A percentile compares a stretch with the other conserved stretches of the same genome.
These are phyloP conservation scores for Lentinus tigrinus DNA, from an alignment of 768 basidiomycete species.

Conservation along the genomic window DNA sequence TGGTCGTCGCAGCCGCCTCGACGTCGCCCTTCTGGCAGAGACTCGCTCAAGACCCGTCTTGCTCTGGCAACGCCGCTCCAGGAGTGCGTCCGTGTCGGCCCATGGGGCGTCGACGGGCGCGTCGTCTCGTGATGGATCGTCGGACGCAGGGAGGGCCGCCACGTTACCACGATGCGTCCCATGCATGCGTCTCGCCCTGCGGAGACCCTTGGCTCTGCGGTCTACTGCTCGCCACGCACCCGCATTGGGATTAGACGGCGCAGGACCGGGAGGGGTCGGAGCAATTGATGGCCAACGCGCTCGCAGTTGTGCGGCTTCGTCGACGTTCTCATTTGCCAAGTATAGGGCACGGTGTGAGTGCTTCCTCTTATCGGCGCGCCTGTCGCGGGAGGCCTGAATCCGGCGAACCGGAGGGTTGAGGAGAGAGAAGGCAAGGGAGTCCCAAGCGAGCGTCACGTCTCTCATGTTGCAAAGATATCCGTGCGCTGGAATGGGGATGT, in stretches of 20 bases:
- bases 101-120: background rate
- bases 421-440: conserved; percentile 5
- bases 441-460: background rate
- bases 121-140: conserved; percentile 14
- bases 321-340: background rate
- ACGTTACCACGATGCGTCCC: background rate
- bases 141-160: conserved; percentile 10
- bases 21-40: background rate
- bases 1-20: background rate
- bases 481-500: conserved; percentile 3
- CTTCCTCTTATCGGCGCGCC: conserved; percentile 8
- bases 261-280: background rate
- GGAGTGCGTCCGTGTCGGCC: conserved; percentile 6
- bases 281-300: background rate
- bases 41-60: background rate
- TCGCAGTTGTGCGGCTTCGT: background rate
- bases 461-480: conserved; percentile 2
- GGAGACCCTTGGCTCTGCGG: background rate
- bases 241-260: background rate
- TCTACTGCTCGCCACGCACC: background rate
- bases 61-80: conserved; percentile 2
- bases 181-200: conserved; percentile 6
- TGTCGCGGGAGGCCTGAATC: no score
- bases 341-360: conserved; percentile 2
- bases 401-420: background rate